Base-by-base conservation (phyloP, 495 filamentous ascomycete species). In the Neurospora hispaniola region DNA sequence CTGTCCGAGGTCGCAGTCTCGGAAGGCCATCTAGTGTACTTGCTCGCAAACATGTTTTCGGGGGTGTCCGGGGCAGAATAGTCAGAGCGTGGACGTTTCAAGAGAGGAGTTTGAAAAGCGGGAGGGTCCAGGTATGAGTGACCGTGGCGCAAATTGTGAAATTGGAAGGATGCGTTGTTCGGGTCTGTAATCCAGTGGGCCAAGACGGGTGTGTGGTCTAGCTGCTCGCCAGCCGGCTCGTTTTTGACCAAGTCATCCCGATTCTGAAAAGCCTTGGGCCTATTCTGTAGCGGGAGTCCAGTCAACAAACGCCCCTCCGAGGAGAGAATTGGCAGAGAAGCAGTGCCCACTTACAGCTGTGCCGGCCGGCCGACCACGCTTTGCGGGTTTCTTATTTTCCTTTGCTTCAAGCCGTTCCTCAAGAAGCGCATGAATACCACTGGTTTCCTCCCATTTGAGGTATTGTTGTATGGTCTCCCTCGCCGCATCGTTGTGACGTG, bases 371-470 rank as follows among this genome's bases (percentile, higher is more conserved):
- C 79, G 72, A 7, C 71, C 74, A 20, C 79, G 75, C 59, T 73
- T 81, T 39, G 71, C 59, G 41, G 73, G 82, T 73, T 84, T 88
- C 78, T 89, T 92, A 70, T 87, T 85, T 39, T 93, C 89, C 81
- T 94, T 96, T 59, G 88, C 85, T 5, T 84, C 83, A 84, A 94
- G 86, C 31, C 94, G 88, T 46, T 92, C 89, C 2, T 89, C 86
- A 40, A 97, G 86, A 41, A 95, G 80, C 54, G 83, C 84, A 69
- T 89, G 86, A 42, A 96, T 87, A 27, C 87, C 84, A 80, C 92
- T 87, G 42, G 78, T 75, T 3, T 84, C 81, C 74, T 91, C 93
- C 94, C 94, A 98, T 3, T 76, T 74, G 16, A 94, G 87, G 76
- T 92, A 97, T 20, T 82, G 77, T 20, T 87, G 81, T 12, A 93